A percentile compares a stretch with the other conserved stretches of the same genome.
These are phyloP conservation scores for Paramecium pentaurelia DNA, from an alignment of 73 alveolate species.

Conservation along the genomic window DNA sequence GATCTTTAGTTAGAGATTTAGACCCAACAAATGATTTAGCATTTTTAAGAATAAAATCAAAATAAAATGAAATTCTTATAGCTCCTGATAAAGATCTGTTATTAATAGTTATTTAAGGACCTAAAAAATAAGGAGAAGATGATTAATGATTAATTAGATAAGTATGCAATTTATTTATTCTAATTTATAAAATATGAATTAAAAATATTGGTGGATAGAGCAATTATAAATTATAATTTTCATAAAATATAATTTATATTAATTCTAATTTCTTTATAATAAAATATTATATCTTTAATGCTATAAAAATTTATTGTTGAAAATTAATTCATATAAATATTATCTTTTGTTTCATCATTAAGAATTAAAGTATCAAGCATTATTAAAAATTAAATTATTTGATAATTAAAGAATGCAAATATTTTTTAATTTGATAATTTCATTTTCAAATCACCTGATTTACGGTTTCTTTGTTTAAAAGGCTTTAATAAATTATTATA, in stretches of 20 bases:
- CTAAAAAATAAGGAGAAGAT: slow-evolving; percentile 63
- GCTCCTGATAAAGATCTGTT: slow-evolving; percentile 86
- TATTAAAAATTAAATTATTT: neutral
- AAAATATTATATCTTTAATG: too few relatives aligned
- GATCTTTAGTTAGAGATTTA: slow-evolving; percentile 79
- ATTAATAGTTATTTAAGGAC: slow-evolving; percentile 86
- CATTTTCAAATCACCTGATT: neutral
- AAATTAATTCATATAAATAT: neutral
- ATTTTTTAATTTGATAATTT: neutral
- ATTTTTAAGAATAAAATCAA: slow-evolving; percentile 94
- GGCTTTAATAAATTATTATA: neutral
- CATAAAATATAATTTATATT: too few relatives aligned
- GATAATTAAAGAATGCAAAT: neutral
- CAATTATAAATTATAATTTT: neutral
- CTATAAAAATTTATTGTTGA: neutral
- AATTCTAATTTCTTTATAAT: too few relatives aligned
- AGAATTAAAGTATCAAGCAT: neutral
- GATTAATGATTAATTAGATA: neutral
- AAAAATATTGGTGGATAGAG: neutral
- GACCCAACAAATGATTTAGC: slow-evolving; percentile 90
- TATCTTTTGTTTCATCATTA: neutral
- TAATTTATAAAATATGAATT: too few relatives aligned
- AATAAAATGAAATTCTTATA: slow-evolving; percentile 91
- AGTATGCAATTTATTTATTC: neutral
- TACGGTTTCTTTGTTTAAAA: neutral